Conservation (phyloP, 345 rosid species). For the Eutrema japonicum region DNA sequence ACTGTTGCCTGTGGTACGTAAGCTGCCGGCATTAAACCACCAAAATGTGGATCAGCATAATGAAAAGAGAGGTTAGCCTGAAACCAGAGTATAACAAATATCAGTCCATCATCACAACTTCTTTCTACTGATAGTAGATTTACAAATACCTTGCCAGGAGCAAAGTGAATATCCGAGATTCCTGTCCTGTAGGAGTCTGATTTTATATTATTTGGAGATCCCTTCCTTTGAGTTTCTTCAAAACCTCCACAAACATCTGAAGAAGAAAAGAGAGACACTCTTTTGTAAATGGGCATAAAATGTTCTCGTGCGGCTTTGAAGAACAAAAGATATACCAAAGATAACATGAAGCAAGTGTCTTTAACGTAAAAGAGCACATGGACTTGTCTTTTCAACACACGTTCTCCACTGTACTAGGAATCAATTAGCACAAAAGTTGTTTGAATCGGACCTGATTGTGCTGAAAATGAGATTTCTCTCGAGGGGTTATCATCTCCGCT, state of each 20-base stretch:
- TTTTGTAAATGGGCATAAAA: not conserved
- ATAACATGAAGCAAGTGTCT: not conserved
- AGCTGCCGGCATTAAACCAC: slow-evolving; percentile 48
- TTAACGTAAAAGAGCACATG: not conserved
- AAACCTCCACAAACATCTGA: slow-evolving; percentile 47
- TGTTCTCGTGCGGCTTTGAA: not conserved
- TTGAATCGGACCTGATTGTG: slow-evolving; percentile 38
- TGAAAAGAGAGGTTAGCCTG: slow-evolving; percentile 52
- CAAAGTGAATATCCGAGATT: slow-evolving; percentile 50
- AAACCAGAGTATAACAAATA: slow-evolving; percentile 21
- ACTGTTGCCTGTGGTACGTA: slow-evolving; percentile 56
- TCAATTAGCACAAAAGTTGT: not conserved
- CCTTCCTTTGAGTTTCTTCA: slow-evolving; percentile 42
- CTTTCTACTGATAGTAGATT: slow-evolving; percentile 38
- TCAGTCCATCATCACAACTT: slow-evolving; percentile 12
- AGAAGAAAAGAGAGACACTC: not conserved
- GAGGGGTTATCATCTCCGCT: slow-evolving; percentile 45
- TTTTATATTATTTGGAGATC: slow-evolving; percentile 45
- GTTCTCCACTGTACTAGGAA: not conserved
- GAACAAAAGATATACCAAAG: not conserved
- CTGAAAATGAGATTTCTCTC: slow-evolving; percentile 32
- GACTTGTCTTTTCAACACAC: not conserved
- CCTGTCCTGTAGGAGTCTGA: slow-evolving; percentile 41
- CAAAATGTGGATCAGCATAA: slow-evolving; percentile 53
- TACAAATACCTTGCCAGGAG: slow-evolving; percentile 49